A percentile compares a stretch with the other conserved stretches of the same genome.
Evolutionary conservation across 495 filamentous ascomycete species (phyloP).

Genomic region (Thermothielavioides terrestris): DNA sequence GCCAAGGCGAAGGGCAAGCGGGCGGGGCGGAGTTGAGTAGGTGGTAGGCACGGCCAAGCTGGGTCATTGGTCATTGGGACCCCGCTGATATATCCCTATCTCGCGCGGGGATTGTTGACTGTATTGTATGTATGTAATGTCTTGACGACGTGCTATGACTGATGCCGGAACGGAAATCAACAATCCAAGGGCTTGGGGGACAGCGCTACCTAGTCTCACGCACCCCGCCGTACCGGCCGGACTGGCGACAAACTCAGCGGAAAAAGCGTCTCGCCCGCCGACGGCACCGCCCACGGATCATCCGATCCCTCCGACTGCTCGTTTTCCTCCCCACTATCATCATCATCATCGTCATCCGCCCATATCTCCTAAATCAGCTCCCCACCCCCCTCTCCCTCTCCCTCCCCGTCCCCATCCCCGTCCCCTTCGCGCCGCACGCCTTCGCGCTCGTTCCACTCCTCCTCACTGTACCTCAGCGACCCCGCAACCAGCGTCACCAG

Average conservation of each 20-base stretch:
- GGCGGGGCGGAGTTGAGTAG: background rate
- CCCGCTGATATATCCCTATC: background rate
- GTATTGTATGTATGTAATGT: too few species aligned
- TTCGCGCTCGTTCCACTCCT: slow-evolving; percentile 29
- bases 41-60: too few species aligned
- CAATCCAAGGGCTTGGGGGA: too few species aligned
- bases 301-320: background rate
- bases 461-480: slow-evolving; percentile 23
- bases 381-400: background rate
- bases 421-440: slow-evolving; percentile 5
- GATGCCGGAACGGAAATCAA: too few species aligned
- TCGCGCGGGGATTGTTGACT: background rate
- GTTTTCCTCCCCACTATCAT: background rate
- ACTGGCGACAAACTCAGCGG: too few species aligned
- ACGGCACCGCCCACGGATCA: too few species aligned
- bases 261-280: too few species aligned
- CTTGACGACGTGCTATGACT: too few species aligned
- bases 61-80: background rate
- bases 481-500: slow-evolving; percentile 22
- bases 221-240: too few species aligned
- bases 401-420: background rate
- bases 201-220: too few species aligned
- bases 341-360: background rate
- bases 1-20: slow-evolving; percentile 18
- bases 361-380: background rate